Evolutionary conservation across 176 grass and related monocot species (phyloP).

Genomic region (Carex parvula): DNA sequence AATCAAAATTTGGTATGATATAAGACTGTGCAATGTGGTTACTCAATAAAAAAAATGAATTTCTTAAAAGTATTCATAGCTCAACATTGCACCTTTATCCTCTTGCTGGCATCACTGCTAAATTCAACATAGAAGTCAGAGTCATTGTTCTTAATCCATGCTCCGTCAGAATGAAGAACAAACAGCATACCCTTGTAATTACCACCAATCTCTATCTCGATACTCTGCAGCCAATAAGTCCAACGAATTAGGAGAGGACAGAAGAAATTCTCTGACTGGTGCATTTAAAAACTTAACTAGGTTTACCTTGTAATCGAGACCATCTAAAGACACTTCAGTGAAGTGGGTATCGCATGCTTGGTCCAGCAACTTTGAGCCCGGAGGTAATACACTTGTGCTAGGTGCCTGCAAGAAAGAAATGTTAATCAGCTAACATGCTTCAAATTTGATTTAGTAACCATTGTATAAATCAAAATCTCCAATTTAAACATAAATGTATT

Average conservation of each 20-base stretch:
- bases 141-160: slow-evolving; percentile 87
- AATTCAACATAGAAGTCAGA: slow-evolving; percentile 86
- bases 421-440: slow-evolving; percentile 9
- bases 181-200: slow-evolving; percentile 77
- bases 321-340: slow-evolving; percentile 39
- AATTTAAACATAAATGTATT: slow-evolving; percentile 13
- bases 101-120: slow-evolving; percentile 38
- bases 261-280: not conserved
- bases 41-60: slow-evolving; percentile 1
- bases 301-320: slow-evolving; percentile 63
- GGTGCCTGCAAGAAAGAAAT: slow-evolving; percentile 54
- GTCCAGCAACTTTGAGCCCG: slow-evolving; percentile 62
- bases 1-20: not conserved
- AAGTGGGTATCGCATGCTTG: slow-evolving; percentile 79
- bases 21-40: not conserved
- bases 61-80: not conserved
- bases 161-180: slow-evolving; percentile 65
- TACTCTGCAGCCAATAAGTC: slow-evolving; percentile 40
- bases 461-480: not conserved
- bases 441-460: not conserved
- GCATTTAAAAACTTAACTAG: slow-evolving; percentile 10
- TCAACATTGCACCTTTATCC: slow-evolving; percentile 39
- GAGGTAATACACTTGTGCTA: slow-evolving; percentile 50
- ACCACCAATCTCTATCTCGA: slow-evolving; percentile 74
- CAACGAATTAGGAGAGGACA: not conserved